These are phyloP conservation scores for Dioszegia crocea DNA, from an alignment of 768 basidiomycete species.

Conservation along the genomic window DNA sequence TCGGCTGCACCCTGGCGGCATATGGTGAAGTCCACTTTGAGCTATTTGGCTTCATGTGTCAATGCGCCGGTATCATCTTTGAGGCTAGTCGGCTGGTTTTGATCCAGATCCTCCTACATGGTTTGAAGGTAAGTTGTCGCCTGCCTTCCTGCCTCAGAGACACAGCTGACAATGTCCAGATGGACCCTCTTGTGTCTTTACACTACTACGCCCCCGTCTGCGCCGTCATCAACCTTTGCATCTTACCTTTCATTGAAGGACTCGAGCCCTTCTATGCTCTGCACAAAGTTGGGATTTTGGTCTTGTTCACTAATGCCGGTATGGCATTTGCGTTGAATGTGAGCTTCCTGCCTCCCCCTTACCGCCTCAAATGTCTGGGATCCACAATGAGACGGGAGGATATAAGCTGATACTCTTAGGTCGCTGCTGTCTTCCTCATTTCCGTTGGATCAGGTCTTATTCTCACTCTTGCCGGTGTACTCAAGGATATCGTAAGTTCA, in stretches of 20 bases:
- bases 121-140: slow-evolving; percentile 59
- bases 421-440: slow-evolving; percentile 93
- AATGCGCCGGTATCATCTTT: slow-evolving; percentile 85
- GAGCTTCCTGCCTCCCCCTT: too few species aligned
- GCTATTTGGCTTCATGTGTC: slow-evolving; percentile 78
- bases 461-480: slow-evolving; percentile 88
- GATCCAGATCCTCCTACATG: slow-evolving; percentile 92
- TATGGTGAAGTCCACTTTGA: slow-evolving; percentile 87
- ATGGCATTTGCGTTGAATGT: slow-evolving; percentile 84
- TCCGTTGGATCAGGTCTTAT: slow-evolving; percentile 73
- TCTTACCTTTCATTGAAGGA: slow-evolving; percentile 92
- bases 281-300: slow-evolving; percentile 59
- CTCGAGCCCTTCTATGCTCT: slow-evolving; percentile 80
- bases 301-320: slow-evolving; percentile 77
- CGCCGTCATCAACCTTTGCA: slow-evolving; percentile 76
- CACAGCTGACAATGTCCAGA: slow-evolving; percentile 49
- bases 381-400: too few species aligned
- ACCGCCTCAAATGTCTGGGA: too few species aligned
- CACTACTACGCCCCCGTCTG: slow-evolving; percentile 67
- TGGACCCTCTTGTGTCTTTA: slow-evolving; percentile 95
- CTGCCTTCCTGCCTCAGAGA: too few species aligned
- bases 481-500: slow-evolving; percentile 60
- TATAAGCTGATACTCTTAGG: slow-evolving; percentile 18
- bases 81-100: slow-evolving; percentile 86
- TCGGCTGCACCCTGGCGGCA: slow-evolving; percentile 62